phyloP scores from a whole-genome alignment of 2,329 filamentous ascomycete genomes.

The Thelonectria discophora region DNA sequence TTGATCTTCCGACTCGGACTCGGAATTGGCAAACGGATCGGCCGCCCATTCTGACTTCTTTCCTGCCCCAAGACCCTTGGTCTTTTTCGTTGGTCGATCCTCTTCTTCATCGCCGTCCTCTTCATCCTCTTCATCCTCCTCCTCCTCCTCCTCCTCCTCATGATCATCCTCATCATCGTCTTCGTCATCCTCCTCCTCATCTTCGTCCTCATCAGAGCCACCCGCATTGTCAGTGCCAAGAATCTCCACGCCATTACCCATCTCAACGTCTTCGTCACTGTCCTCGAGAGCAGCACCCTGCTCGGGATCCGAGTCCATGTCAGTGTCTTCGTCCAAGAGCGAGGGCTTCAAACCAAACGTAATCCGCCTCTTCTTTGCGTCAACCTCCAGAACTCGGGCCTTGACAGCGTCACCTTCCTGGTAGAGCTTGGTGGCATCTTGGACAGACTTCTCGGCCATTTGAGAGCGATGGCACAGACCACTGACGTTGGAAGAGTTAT shows the following conservation, averaged over 20 bases:
- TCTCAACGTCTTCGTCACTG: conserved; percentile 61
- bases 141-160: conserved; percentile 47
- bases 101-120: conserved; percentile 54
- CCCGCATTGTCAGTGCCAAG: conserved; percentile 57
- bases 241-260: conserved; percentile 57
- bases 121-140: conserved; percentile 49
- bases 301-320: conserved; percentile 58
- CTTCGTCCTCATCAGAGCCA: conserved; percentile 46
- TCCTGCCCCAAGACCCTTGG: conserved; percentile 55
- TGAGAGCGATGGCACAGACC: conserved; percentile 92
- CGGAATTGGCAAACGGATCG: conserved; percentile 69
- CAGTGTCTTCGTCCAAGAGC: conserved; percentile 75
- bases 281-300: conserved; percentile 57
- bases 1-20: conserved; percentile 57
- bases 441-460: conserved; percentile 84
- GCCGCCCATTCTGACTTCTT: conserved; percentile 93
- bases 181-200: conserved; percentile 46
- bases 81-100: conserved; percentile 48
- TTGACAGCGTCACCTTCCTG: conserved; percentile 93
- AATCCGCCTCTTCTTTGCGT: conserved; percentile 78
- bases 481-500: conserved; percentile 87
- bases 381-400: conserved; percentile 83
- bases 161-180: conserved; percentile 45
- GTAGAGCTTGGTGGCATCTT: conserved; percentile 90
- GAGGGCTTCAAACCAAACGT: conserved; percentile 94